Evolutionary conservation across 2,329 filamentous ascomycete species (phyloP), one percentile per base, ranked within the genome.

Genomic region (Calonectria crousiana): DNA sequence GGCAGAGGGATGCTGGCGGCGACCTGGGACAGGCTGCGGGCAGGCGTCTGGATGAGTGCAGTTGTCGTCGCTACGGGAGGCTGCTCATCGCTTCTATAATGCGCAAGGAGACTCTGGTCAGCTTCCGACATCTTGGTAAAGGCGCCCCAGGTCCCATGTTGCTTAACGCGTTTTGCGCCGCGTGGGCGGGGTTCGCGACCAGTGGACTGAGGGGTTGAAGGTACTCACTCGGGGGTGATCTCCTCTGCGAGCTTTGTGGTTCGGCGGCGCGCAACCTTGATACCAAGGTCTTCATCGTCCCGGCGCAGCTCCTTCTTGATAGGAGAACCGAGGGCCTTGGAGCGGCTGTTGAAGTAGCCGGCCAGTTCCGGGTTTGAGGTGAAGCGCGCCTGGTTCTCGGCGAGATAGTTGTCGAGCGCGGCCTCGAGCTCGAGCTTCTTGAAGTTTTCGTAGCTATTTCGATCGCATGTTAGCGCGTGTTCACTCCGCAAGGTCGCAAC

Each of bases 391-490:
- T 91, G 88, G 86, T 98, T 94, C 76, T 90, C 88, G 78, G 91
- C 89, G 58, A 98, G 90, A 85, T 92, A 93, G 60, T 93, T 90
- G 80, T 97, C 94, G 76, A 98, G 91, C 56, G 90, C 90, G 73
- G 89, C 84, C 82, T 96, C 95, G 74, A 98, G 91, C 64, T 98
- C 95, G 77, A 89, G 88, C 86, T 98, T 98, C 84, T 93, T 94
- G 77, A 93, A 87, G 71, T 89, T 88, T 78, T 95, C 92, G 81
- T 91, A 92, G 82, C 94, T 96, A 81, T 23, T 69, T 64, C 69
- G 49, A 30, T 58, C 53, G 49, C 71, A 74, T 66, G 78, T 80
- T 74, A 80, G 79, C 75, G 69, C 52, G 64, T 38, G 16, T 34
- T n/a, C n/a, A 53, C 20, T 44, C 28, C 52, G 16, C 26, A 53